Evolutionary conservation across 176 grass and related monocot genomes (phyloP).

Genomic region (Triticum dicoccoides): DNA sequence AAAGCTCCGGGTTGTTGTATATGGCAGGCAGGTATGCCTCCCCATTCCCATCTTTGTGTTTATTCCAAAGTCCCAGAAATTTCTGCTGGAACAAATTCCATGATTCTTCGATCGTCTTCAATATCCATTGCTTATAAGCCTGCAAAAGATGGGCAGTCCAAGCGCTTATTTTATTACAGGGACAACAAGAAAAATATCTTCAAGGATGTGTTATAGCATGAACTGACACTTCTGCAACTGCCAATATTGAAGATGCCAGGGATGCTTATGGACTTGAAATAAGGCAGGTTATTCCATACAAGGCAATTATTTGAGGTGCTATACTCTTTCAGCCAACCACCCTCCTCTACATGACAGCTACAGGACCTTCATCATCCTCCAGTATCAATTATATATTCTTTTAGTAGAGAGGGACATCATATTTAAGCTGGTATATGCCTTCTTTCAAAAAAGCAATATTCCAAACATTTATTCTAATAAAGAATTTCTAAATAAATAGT

Average conservation of each 20-base stretch:
- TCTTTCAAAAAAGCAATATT: not conserved
- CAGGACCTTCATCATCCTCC: not conserved
- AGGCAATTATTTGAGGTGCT: not conserved
- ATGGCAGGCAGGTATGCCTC: slow-evolving; percentile 67
- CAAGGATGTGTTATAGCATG: not conserved
- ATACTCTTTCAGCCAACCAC: not conserved
- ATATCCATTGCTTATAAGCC: slow-evolving; percentile 82
- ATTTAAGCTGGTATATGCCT: not conserved
- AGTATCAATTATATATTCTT: not conserved
- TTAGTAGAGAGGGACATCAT: not conserved
- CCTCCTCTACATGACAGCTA: not conserved
- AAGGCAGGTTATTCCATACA: not conserved
- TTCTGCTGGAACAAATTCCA: slow-evolving; percentile 76
- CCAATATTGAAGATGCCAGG: slow-evolving; percentile 12
- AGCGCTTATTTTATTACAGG: not conserved
- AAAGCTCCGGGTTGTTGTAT: slow-evolving; percentile 70
- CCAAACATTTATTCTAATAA: not conserved
- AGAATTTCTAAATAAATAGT: not conserved
- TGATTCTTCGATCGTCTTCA: slow-evolving; percentile 58
- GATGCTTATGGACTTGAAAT: not conserved
- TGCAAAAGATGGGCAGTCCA: not conserved
- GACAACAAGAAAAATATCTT: not conserved
- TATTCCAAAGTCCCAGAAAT: slow-evolving; percentile 78
- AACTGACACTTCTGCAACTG: not conserved
- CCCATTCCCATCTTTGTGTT: slow-evolving; percentile 76